Percentiles rank a stretch among this genome's conserved stretches.
Conservation (phyloP, 2,329 filamentous ascomycete species). For the Hypoxylon sp. region DNA sequence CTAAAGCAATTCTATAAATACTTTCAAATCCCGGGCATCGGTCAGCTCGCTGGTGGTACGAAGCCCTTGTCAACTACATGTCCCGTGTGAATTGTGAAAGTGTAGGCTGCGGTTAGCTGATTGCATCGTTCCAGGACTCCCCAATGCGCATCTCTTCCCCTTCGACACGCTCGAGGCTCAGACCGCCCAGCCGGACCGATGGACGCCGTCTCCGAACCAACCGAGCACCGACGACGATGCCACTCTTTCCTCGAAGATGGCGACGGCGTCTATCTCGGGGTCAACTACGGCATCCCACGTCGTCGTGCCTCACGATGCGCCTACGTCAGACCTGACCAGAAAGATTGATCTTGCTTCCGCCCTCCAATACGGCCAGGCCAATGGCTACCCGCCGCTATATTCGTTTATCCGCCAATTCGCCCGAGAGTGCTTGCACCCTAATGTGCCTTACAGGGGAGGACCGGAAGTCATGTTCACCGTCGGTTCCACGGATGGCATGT, state of each 20-base stretch:
- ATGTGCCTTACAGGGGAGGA: constrained; percentile 78
- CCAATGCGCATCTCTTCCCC: constrained; percentile 83
- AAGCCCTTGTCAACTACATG: constrained; percentile 15
- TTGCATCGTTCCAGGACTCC: constrained; percentile 66
- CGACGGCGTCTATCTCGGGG: constrained; percentile 42
- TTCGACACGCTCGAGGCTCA: constrained; percentile 90
- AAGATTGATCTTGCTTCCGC: constrained; percentile 84
- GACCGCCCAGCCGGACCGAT: constrained; percentile 76
- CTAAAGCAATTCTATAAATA: constrained; percentile 90
- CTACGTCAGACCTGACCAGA: constrained; percentile 64
- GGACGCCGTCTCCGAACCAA: constrained; percentile 72
- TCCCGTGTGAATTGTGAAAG: neutral
- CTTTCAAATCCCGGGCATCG: constrained; percentile 71
- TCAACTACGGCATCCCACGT: constrained; percentile 60
- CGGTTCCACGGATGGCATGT: constrained; percentile 85
- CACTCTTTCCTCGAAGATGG: constrained; percentile 50
- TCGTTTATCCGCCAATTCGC: constrained; percentile 82
- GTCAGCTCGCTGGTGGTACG: constrained; percentile 68
- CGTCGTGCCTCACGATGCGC: constrained; percentile 65
- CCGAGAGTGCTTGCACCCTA: constrained; percentile 78
- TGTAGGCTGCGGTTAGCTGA: constrained; percentile 7
- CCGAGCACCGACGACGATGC: constrained; percentile 50
- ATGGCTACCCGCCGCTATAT: constrained; percentile 81
- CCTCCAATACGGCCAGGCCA: constrained; percentile 84
- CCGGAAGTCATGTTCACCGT: constrained; percentile 81